phyloP scores from a whole-genome alignment of 352 stramenopile species.

The Phytophthora quininea region DNA sequence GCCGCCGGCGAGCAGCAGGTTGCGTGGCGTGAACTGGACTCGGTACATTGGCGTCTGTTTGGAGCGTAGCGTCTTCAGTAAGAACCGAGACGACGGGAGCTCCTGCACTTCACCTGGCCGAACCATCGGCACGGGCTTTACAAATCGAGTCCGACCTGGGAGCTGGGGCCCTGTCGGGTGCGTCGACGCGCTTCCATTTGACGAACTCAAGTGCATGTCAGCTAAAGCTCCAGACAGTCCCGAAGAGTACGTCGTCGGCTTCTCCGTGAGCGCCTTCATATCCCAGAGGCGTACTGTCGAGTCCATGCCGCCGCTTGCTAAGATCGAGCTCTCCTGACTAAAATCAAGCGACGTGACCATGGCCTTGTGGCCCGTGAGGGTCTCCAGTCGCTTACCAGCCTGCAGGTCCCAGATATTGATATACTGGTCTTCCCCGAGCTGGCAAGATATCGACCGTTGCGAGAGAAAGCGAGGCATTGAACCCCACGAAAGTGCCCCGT shows the following conservation, averaged over 20 bases:
- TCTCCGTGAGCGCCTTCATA: constrained; percentile 78
- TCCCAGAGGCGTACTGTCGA: constrained; percentile 85
- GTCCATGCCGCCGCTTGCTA: constrained; percentile 80
- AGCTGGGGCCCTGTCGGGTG: constrained; percentile 16
- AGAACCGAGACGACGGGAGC: constrained; percentile 66
- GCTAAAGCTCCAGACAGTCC: constrained; percentile 35
- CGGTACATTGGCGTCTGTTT: constrained; percentile 88
- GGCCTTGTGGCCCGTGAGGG: constrained; percentile 77
- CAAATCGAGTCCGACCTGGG: constrained; percentile 38
- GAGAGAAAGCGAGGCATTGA: constrained; percentile 89
- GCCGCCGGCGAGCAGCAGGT: constrained; percentile 78
- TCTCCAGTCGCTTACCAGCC: constrained; percentile 85
- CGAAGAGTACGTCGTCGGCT: constrained; percentile 37
- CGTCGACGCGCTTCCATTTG: constrained; percentile 5
- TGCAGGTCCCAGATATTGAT: constrained; percentile 96
- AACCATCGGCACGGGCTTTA: constrained; percentile 66
- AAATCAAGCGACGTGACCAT: constrained; percentile 81
- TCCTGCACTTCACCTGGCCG: constrained; percentile 58
- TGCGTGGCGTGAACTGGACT: constrained; percentile 83
- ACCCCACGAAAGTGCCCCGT: constrained; percentile 91
- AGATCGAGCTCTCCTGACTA: constrained; percentile 76
- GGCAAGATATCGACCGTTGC: constrained; percentile 90
- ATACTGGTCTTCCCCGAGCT: constrained; percentile 88
- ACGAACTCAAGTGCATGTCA: constrained; percentile 40
- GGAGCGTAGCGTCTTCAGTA: constrained; percentile 85